Conservation (phyloP, 2,329 filamentous ascomycete genomes). For the Penicillium freii region DNA sequence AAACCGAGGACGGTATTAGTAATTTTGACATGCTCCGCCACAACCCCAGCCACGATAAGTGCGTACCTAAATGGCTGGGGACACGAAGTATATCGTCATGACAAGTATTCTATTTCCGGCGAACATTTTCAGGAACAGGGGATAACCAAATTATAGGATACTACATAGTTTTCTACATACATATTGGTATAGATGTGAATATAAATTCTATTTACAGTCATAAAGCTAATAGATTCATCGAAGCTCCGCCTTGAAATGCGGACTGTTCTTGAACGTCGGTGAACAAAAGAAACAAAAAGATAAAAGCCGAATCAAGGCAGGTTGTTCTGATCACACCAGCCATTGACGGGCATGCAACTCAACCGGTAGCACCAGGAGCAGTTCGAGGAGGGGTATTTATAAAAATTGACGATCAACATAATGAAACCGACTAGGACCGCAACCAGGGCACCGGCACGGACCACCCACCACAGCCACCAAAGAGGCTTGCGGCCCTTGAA, state of each 20-base stretch:
- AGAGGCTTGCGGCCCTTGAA: conserved; percentile 89
- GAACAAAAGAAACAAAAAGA: background rate
- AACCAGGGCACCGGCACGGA: conserved; percentile 74
- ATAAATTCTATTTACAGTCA: conserved; percentile 6
- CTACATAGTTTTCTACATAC: background rate
- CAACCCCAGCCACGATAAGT: conserved; percentile 4
- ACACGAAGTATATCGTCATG: background rate
- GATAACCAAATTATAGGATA: background rate
- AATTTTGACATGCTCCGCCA: conserved; percentile 2
- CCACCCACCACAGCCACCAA: conserved; percentile 97
- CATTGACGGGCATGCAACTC: conserved; percentile 68
- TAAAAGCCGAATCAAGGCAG: conserved; percentile 10
- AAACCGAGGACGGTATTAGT: background rate
- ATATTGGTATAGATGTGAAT: background rate
- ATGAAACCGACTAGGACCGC: conserved; percentile 83
- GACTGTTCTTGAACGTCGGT: background rate
- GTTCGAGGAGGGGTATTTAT: conserved; percentile 64
- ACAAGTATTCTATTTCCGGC: background rate
- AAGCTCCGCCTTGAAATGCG: too few relatives aligned
- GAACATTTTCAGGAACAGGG: background rate
- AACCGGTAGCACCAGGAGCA: conserved; percentile 95
- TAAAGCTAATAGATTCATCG: background rate
- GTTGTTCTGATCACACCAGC: conserved; percentile 45
- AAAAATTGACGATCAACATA: conserved; percentile 86
- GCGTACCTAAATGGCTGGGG: background rate